phyloP scores from a whole-genome alignment of 495 filamentous ascomycete genomes.

The Xylaria curta region DNA sequence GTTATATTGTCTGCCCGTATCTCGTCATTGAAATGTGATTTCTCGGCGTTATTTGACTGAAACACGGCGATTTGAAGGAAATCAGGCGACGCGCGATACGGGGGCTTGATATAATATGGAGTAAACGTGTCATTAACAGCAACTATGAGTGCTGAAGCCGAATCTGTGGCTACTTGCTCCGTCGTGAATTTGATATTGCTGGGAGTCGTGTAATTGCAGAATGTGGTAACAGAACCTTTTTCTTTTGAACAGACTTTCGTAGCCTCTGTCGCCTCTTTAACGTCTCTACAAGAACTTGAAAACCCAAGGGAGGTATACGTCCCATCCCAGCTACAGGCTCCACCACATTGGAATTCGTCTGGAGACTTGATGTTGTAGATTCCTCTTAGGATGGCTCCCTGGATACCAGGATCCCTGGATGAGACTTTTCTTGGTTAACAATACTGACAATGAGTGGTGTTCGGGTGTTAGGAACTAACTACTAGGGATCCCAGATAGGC shows the following conservation, averaged over 20 bases:
- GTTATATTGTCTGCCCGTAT: slow-evolving; percentile 5
- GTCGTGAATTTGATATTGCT: background rate
- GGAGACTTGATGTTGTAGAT: background rate
- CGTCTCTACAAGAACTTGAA: background rate
- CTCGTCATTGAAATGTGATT: background rate
- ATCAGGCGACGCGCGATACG: background rate
- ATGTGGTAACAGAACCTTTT: background rate
- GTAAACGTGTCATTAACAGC: background rate
- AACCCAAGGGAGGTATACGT: slow-evolving; percentile 7
- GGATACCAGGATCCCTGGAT: background rate
- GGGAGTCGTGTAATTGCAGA: slow-evolving; percentile 12
- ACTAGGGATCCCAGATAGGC: too few relatives aligned
- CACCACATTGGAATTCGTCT: slow-evolving; percentile 1
- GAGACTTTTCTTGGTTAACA: too few relatives aligned
- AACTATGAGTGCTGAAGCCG: slow-evolving; percentile 8
- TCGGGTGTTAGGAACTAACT: too few relatives aligned
- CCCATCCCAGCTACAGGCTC: slow-evolving; percentile 1
- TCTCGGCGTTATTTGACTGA: background rate
- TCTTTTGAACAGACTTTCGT: slow-evolving; percentile 7
- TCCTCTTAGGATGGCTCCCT: background rate
- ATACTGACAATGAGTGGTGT: too few relatives aligned
- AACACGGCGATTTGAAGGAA: slow-evolving; percentile 2
- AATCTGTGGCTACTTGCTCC: background rate
- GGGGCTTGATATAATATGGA: too few relatives aligned
- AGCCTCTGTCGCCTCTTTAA: background rate